Percentiles rank a stretch among this genome's conserved stretches.
phyloP scores from a whole-genome alignment of 345 rosid genomes.

The Gossypium anomalum region DNA sequence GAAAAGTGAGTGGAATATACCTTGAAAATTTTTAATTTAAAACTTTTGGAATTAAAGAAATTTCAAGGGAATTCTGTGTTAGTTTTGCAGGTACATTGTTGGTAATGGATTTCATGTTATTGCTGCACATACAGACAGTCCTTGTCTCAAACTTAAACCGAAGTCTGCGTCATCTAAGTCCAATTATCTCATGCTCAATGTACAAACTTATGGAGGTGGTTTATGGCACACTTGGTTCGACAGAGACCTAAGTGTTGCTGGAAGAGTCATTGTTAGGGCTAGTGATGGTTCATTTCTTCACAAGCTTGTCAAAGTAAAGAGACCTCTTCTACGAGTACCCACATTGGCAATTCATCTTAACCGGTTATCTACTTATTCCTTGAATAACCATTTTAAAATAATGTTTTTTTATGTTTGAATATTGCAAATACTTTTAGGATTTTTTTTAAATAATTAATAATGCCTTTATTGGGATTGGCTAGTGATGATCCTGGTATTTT shows the following conservation, averaged over 20 bases:
- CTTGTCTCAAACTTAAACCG: slow-evolving; percentile 89
- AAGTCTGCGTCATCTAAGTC: slow-evolving; percentile 85
- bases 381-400: background rate
- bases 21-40: slow-evolving; percentile 7
- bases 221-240: slow-evolving; percentile 99
- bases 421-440: background rate
- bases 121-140: slow-evolving; percentile 97
- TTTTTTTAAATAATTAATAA: background rate
- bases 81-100: slow-evolving; percentile 57
- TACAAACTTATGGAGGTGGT: slow-evolving; percentile 95
- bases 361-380: slow-evolving; percentile 38
- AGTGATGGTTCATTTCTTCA: slow-evolving; percentile 65
- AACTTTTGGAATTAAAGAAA: background rate
- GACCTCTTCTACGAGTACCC: slow-evolving; percentile 81
- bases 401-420: background rate
- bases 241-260: slow-evolving; percentile 94
- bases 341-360: slow-evolving; percentile 93
- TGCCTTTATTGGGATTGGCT: background rate
- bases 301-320: slow-evolving; percentile 76
- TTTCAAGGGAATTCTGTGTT: background rate
- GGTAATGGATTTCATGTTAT: slow-evolving; percentile 86
- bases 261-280: slow-evolving; percentile 72
- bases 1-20: slow-evolving; percentile 53
- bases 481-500: background rate
- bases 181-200: slow-evolving; percentile 82